These are phyloP conservation scores for Boletus semigastroideus DNA, from an alignment of 1,284 basidiomycete genomes.

Conservation along the genomic window DNA sequence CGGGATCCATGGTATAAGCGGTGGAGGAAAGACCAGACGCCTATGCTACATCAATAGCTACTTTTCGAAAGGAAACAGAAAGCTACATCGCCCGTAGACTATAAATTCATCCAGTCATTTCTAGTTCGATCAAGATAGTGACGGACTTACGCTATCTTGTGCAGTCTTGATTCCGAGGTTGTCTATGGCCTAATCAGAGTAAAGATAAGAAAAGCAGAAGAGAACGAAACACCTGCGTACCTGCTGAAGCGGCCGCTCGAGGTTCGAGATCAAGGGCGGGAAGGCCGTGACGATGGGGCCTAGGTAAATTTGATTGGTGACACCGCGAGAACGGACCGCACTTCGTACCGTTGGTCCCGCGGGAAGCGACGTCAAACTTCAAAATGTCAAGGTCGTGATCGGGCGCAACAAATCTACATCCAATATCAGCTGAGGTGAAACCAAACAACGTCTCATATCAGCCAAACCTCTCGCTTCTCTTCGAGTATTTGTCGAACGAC, in stretches of 20 bases:
- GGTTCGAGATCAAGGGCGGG: background rate
- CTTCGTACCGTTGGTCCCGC: background rate
- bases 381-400: conserved; percentile 1
- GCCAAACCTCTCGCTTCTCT: conserved; percentile 3
- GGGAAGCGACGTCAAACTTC: conserved; percentile 1
- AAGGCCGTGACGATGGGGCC: conserved; percentile 2
- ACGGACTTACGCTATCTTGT: background rate
- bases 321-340: background rate
- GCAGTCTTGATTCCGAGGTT: conserved; percentile 1
- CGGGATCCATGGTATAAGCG: background rate
- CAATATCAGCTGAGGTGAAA: background rate
- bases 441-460: background rate
- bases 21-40: background rate
- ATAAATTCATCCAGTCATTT: background rate
- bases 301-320: background rate
- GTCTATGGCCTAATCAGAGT: background rate
- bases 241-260: background rate
- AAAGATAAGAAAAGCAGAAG: background rate
- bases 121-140: background rate
- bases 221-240: background rate
- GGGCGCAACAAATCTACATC: conserved; percentile 1
- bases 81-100: conserved; percentile 1
- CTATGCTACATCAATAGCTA: background rate
- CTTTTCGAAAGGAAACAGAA: background rate
- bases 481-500: conserved; percentile 5